Conservation (phyloP, 257 asterid genomes). For the Mitragyna speciosa region DNA sequence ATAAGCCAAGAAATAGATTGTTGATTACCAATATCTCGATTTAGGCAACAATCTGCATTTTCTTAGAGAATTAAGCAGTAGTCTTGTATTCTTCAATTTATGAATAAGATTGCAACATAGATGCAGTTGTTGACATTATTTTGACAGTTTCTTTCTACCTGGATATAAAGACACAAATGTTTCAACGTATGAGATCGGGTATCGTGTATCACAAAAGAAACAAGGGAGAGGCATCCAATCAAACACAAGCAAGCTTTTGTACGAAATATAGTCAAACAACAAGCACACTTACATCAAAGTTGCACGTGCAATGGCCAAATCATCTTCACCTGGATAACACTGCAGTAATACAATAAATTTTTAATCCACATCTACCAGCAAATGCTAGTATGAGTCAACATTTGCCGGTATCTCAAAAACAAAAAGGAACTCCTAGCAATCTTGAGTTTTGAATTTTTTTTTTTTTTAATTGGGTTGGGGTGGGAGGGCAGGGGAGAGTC, state of each 20-base stretch:
- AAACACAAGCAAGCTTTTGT: neutral
- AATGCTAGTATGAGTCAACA: conserved; percentile 1
- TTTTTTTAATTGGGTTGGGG: too few species aligned
- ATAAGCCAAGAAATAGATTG: neutral
- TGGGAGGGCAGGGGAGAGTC: neutral
- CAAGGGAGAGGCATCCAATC: neutral
- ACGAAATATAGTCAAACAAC: conserved; percentile 1
- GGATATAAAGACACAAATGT: neutral
- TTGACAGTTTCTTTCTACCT: neutral
- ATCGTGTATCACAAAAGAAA: neutral
- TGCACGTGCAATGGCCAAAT: conserved; percentile 87
- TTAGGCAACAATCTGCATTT: neutral
- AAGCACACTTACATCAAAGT: conserved; percentile 71
- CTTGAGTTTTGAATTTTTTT: neutral
- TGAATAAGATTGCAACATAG: neutral
- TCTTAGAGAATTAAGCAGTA: neutral
- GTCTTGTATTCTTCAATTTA: neutral
- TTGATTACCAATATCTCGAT: neutral
- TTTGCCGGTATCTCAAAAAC: neutral
- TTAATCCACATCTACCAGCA: neutral
- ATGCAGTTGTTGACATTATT: neutral
- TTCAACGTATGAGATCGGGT: neutral
- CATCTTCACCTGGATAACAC: conserved; percentile 99
- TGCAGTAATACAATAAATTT: conserved; percentile 39
- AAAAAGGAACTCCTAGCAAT: neutral